phyloP scores from a whole-genome alignment of 2,329 filamentous ascomycete species.

The Myriosclerotinia duriaeana region DNA sequence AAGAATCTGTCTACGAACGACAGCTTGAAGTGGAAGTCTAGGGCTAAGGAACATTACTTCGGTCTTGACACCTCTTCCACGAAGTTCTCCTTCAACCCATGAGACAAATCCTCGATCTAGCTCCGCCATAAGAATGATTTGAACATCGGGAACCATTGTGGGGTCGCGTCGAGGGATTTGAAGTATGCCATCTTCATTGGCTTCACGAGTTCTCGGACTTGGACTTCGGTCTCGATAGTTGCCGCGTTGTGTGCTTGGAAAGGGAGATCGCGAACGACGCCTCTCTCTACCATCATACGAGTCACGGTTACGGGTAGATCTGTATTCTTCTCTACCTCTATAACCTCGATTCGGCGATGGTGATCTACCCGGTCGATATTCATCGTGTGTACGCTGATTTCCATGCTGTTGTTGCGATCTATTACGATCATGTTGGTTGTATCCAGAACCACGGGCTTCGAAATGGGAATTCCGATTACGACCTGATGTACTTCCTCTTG shows the following conservation, averaged over 20 bases:
- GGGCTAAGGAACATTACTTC: constrained; percentile 79
- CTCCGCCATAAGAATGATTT: constrained; percentile 79
- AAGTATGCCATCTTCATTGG: constrained; percentile 60
- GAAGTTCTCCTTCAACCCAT: constrained; percentile 78
- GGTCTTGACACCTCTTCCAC: constrained; percentile 66
- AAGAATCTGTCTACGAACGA: constrained; percentile 81
- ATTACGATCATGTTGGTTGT: constrained; percentile 49
- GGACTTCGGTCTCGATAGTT: constrained; percentile 68
- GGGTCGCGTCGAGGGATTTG: constrained; percentile 73
- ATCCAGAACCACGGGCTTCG: constrained; percentile 31
- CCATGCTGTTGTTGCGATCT: constrained; percentile 17
- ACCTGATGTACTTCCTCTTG: constrained; percentile 41
- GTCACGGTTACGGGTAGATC: constrained; percentile 13
- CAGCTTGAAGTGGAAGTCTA: constrained; percentile 70
- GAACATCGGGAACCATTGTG: constrained; percentile 80
- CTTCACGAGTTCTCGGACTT: constrained; percentile 59
- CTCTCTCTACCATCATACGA: constrained; percentile 43
- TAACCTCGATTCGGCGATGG: constrained; percentile 31
- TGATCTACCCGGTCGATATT: constrained; percentile 47
- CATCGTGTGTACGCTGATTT: constrained; percentile 59
- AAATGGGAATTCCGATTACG: constrained; percentile 44
- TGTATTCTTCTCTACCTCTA: constrained; percentile 33
- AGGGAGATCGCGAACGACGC: constrained; percentile 70
- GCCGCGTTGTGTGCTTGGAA: constrained; percentile 47
- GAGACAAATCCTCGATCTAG: constrained; percentile 76